Conservation (phyloP, 164 flowering plant genomes). For the Nymphaea thermarum region DNA sequence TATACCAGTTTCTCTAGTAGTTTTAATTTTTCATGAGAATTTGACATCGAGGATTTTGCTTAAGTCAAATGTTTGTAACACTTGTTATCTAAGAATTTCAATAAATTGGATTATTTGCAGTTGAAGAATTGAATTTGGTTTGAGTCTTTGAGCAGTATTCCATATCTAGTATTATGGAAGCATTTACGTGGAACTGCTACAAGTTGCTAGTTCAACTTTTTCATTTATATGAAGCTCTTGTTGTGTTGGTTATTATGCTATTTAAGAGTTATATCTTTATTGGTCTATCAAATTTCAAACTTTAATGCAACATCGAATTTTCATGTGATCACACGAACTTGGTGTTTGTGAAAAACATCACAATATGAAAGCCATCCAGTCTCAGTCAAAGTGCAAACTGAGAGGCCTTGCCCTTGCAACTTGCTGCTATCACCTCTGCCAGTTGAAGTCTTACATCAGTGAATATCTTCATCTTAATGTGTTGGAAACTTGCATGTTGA, state of each 20-base stretch:
- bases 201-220: conserved; percentile 27
- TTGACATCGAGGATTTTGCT: too few relatives aligned
- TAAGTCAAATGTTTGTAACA: too few relatives aligned
- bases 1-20: too few relatives aligned
- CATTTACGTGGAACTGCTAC: conserved; percentile 98
- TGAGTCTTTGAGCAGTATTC: conserved; percentile 44
- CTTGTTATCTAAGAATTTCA: not conserved
- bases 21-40: too few relatives aligned
- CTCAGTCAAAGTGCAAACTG: conserved; percentile 15
- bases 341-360: conserved; percentile 26
- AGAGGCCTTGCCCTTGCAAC: conserved; percentile 81
- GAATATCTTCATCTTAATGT: conserved; percentile 4
- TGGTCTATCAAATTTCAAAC: too few relatives aligned
- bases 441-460: conserved; percentile 87
- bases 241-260: too few relatives aligned
- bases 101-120: conserved; percentile 29
- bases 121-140: conserved; percentile 81
- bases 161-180: conserved; percentile 76
- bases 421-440: conserved; percentile 98
- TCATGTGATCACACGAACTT: conserved; percentile 52
- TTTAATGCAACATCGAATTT: not conserved
- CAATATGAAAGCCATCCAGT: conserved; percentile 9
- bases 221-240: not conserved
- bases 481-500: too few relatives aligned
- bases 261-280: too few relatives aligned